Conservation (phyloP, 495 filamentous ascomycete genomes). For the Extremus antarcticus region DNA sequence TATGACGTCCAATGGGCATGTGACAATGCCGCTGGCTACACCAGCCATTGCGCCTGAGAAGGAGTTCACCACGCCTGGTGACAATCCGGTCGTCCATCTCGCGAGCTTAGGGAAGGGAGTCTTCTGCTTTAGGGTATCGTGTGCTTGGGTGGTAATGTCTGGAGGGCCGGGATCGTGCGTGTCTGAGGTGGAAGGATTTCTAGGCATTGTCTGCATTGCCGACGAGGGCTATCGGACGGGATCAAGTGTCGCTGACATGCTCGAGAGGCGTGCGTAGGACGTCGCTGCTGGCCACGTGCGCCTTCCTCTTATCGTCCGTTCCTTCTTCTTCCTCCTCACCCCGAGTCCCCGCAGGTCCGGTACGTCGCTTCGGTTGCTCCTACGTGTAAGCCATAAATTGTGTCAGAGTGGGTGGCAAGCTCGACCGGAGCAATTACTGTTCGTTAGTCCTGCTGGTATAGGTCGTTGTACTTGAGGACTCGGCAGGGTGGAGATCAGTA, state of each 20-base stretch:
- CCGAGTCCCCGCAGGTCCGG: neutral
- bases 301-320: neutral
- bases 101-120: constrained; percentile 45
- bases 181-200: neutral
- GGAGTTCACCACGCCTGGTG: constrained; percentile 46
- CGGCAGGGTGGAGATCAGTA: neutral
- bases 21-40: constrained; percentile 84
- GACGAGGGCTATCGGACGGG: constrained; percentile 10
- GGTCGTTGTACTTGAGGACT: neutral
- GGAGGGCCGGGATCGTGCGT: constrained; percentile 16
- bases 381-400: neutral
- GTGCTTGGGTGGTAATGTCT: neutral
- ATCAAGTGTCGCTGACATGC: constrained; percentile 6
- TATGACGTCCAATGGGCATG: constrained; percentile 95
- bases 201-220: constrained; percentile 18
- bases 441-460: neutral
- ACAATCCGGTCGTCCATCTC: constrained; percentile 38
- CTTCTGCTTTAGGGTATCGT: neutral
- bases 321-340: neutral
- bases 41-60: constrained; percentile 80
- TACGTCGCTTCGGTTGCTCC: neutral
- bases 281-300: neutral
- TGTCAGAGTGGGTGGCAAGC: neutral
- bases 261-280: neutral
- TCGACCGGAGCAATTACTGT: neutral